Evolutionary conservation across 148 eudicot genomes (phyloP), one percentile per base, ranked within the genome.

Genomic region (Diospyros lotus): DNA sequence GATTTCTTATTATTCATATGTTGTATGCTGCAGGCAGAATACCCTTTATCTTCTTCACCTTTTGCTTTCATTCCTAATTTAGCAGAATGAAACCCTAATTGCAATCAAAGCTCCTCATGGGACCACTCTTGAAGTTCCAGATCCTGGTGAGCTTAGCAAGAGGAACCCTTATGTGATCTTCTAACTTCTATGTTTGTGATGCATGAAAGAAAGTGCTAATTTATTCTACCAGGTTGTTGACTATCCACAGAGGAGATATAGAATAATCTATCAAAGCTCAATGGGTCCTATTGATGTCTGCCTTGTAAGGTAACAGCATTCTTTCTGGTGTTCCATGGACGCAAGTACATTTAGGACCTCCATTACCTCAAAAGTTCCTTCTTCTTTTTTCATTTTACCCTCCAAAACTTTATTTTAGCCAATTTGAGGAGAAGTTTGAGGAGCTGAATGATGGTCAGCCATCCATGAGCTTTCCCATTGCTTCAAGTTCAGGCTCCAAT

Each of bases 61-160:
- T 46, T 18, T 50, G 43, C 14, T 39, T 38, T 61, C 75, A 39
- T 63, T 54, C 17, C 56, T 70, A 54, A 7, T 69, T 79, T 81
- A 55, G 69, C 91, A 94, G 98, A 89, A 89, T 86, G 91, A 94
- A 87, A 95, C 99, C 52, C 81, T 95, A 69, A 91, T 95, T 79
- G 99, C 99, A 75, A 81, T 95, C 55, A 93, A 95, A 85, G 97
- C 99, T 80, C 99, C 99, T n/a, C 99, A 95, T 80, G 99, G 97
- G 41, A 92, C 99, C 71, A 95, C 96, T 40, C 88, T 95, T 78
- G 99, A 95, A 89, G 99, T 95, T 72, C 99, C 99, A 72, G 96
- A 92, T 85, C 99, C 99, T 50, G 94, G 93, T 66, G 94, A 90
- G 90, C 97, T 87, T 84, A 76, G 82, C 68, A 42, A 73, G 41